Evolutionary conservation across 805 yeast species (phyloP).

Genomic region (Saturnispora besseyi): DNA sequence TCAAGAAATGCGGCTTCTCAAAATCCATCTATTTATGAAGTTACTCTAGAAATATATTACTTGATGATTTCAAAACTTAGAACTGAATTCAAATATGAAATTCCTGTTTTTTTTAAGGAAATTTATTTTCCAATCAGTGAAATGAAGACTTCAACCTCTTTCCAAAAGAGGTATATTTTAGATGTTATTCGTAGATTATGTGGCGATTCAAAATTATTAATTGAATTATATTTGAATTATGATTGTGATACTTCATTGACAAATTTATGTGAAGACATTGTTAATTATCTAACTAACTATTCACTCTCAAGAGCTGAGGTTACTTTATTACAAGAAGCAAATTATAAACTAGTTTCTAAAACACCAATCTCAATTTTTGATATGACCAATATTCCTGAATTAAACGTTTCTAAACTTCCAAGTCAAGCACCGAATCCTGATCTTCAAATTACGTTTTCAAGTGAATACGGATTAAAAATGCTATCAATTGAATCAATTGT

Average conservation of each 20-base stretch:
- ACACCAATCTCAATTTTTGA: conserved; percentile 41
- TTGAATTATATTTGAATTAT: conserved; percentile 89
- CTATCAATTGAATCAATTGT: conserved; percentile 73
- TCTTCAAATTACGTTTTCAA: conserved; percentile 46
- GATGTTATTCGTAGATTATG: conserved; percentile 75
- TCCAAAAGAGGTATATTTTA: conserved; percentile 83
- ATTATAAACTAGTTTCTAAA: conserved; percentile 37
- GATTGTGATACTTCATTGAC: conserved; percentile 83
- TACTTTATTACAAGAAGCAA: conserved; percentile 55
- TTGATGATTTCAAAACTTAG: conserved; percentile 73
- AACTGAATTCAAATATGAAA: conserved; percentile 82
- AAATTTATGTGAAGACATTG: conserved; percentile 75
- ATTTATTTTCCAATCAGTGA: conserved; percentile 92
- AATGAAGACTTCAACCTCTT: conserved; percentile 82
- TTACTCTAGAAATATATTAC: conserved; percentile 91
- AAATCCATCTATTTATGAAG: conserved; percentile 83
- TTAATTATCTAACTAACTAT: conserved; percentile 65
- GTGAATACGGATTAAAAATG: conserved; percentile 79
- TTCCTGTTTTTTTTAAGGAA: conserved; percentile 87
- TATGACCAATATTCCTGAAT: conserved; percentile 61
- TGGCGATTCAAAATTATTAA: conserved; percentile 80
- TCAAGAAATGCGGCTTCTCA: conserved; percentile 92
- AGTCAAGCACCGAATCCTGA: conserved; percentile 49
- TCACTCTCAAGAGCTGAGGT: conserved; percentile 67
- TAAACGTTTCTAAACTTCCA: conserved; percentile 59